A percentile compares a stretch with the other conserved stretches of the same genome.
Conservation (phyloP, 805 yeast genomes). For the Yarrowia yakushimensis region DNA sequence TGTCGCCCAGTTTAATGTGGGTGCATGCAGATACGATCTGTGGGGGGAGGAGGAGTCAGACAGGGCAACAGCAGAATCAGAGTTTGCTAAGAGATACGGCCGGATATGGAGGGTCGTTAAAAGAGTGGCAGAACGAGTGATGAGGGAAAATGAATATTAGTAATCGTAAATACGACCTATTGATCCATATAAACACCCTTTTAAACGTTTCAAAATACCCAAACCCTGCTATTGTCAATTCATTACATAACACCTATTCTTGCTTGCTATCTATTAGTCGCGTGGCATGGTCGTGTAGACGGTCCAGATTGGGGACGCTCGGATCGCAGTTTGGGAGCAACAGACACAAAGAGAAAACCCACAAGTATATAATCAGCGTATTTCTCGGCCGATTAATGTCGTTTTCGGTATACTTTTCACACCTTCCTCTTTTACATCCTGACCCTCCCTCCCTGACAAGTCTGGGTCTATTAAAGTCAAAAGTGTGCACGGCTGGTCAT, state of each 20-base stretch:
- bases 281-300: neutral
- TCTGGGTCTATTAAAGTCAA: no score
- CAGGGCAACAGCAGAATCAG: neutral
- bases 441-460: no score
- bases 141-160: no score
- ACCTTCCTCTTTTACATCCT: no score
- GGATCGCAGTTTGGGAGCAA: neutral
- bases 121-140: no score
- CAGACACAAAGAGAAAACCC: neutral
- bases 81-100: neutral
- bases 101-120: no score
- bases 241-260: neutral
- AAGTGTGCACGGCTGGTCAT: neutral
- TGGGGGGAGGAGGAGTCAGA: neutral
- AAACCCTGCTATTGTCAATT: no score
- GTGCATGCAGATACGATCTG: slow-evolving; percentile 9
- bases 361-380: neutral
- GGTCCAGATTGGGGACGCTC: neutral
- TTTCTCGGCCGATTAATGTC: neutral
- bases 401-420: neutral
- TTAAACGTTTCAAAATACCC: no score
- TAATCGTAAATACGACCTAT: no score
- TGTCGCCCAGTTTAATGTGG: neutral
- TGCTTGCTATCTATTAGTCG: neutral
- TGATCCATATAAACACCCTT: no score